Conservation (phyloP, 495 filamentous ascomycete species). For the Aspergillus hancockii region DNA sequence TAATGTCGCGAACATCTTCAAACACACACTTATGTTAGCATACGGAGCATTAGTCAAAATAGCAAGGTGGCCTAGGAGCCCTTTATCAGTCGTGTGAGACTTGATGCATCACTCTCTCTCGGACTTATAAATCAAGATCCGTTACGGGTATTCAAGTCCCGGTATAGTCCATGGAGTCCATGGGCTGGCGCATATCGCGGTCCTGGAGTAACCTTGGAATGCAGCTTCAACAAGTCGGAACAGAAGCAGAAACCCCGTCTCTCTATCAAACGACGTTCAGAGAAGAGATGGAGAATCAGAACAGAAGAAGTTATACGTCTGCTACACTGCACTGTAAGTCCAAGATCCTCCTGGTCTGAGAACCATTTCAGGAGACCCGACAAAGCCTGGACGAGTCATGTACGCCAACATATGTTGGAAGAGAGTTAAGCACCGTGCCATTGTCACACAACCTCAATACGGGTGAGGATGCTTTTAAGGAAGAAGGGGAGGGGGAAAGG, state of each 20-base stretch:
- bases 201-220: conserved; percentile 70
- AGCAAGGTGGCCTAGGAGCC: conserved; percentile 55
- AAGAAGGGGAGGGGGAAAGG: conserved; percentile 38
- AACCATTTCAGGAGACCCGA: conserved; percentile 74
- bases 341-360: conserved; percentile 77
- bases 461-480: conserved; percentile 39
- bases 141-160: conserved; percentile 47
- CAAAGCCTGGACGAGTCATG: conserved; percentile 80
- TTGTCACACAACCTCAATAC: conserved; percentile 66
- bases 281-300: conserved; percentile 73
- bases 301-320: conserved; percentile 55
- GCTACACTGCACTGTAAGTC: conserved; percentile 76
- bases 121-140: conserved; percentile 61
- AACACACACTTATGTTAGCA: conserved; percentile 72
- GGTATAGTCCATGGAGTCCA: conserved; percentile 13
- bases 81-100: conserved; percentile 62
- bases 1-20: conserved; percentile 99
- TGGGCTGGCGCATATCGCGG: conserved; percentile 64
- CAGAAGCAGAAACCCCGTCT: conserved; percentile 65
- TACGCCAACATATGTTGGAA: conserved; percentile 68
- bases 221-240: conserved; percentile 69
- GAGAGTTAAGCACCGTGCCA: conserved; percentile 89
- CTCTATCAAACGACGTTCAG: conserved; percentile 72
- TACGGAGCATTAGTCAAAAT: conserved; percentile 47
- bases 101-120: conserved; percentile 72